phyloP scores from a whole-genome alignment of 352 stramenopile species.

The Phytophthora sp. region DNA sequence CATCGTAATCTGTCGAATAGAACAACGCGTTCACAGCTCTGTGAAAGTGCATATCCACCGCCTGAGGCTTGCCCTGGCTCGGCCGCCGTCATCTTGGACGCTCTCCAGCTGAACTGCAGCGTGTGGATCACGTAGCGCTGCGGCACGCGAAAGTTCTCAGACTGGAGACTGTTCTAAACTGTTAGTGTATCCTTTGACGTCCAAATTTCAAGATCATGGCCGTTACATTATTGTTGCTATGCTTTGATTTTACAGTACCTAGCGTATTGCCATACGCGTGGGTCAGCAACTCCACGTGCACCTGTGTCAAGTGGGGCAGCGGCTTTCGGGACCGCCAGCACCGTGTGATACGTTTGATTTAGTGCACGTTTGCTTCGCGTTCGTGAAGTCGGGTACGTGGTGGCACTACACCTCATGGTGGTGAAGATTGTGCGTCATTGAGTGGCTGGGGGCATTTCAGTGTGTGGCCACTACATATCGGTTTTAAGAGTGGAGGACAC shows the following conservation, averaged over 20 bases:
- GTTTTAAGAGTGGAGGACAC: no score
- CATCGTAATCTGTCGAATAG: conserved; percentile 74
- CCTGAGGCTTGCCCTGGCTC: conserved; percentile 53
- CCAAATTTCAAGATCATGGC: conserved; percentile 6
- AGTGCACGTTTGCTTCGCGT: no score
- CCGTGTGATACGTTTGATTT: conserved; percentile 55
- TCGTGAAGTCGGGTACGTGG: no score
- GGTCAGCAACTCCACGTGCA: conserved; percentile 64
- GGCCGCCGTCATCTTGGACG: conserved; percentile 63
- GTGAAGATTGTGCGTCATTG: no score
- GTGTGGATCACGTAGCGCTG: conserved; percentile 61
- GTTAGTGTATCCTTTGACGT: conserved; percentile 2
- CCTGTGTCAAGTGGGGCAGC: conserved; percentile 61
- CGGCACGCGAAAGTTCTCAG: conserved; percentile 80
- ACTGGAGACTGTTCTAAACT: conserved; percentile 74
- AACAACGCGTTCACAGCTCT: conserved; percentile 77
- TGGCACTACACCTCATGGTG: no score
- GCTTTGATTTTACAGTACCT: conserved; percentile 24
- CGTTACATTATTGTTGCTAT: conserved; percentile 1
- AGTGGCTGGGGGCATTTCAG: no score
- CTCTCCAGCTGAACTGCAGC: conserved; percentile 59
- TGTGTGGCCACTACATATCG: no score
- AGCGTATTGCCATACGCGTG: conserved; percentile 67
- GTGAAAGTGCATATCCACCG: conserved; percentile 50
- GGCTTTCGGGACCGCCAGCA: conserved; percentile 49